A percentile compares a stretch with the other conserved stretches of the same genome.
These are phyloP conservation scores for Pythium folliculosum DNA, from an alignment of 352 stramenopile genomes.

Conservation along the genomic window DNA sequence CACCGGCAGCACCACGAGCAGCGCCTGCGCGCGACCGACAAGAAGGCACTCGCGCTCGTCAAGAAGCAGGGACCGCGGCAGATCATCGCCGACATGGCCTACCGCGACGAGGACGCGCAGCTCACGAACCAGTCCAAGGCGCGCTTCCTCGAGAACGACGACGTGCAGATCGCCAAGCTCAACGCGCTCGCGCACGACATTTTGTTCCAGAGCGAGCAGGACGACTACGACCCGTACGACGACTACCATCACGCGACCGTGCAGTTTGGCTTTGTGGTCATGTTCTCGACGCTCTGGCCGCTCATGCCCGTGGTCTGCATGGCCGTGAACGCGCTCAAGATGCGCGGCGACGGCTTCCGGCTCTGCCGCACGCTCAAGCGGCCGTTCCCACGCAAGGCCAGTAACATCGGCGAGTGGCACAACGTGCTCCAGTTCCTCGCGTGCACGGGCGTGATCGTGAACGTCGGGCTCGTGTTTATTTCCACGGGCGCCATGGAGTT, in stretches of 20 bases:
- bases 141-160: conserved; percentile 68
- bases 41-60: conserved; percentile 63
- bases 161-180: conserved; percentile 59
- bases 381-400: conserved; percentile 72
- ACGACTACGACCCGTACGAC: conserved; percentile 81
- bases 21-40: conserved; percentile 51
- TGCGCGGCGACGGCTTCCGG: conserved; percentile 72
- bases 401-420: conserved; percentile 75
- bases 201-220: conserved; percentile 73
- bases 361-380: conserved; percentile 73
- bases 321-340: conserved; percentile 80
- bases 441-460: conserved; percentile 69
- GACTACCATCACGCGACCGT: conserved; percentile 83
- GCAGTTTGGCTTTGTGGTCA: conserved; percentile 85
- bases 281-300: conserved; percentile 87
- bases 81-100: conserved; percentile 65
- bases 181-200: conserved; percentile 72
- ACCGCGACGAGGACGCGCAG: conserved; percentile 41
- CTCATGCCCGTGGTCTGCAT: conserved; percentile 79
- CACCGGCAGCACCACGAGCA: conserved; percentile 73
- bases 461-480: conserved; percentile 77
- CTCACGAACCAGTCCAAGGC: conserved; percentile 68
- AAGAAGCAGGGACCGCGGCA: conserved; percentile 64
- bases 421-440: conserved; percentile 70
- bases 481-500: conserved; percentile 82